Evolutionary conservation across 352 stramenopile genomes (phyloP).

Genomic region (Phytophthora litchii): DNA sequence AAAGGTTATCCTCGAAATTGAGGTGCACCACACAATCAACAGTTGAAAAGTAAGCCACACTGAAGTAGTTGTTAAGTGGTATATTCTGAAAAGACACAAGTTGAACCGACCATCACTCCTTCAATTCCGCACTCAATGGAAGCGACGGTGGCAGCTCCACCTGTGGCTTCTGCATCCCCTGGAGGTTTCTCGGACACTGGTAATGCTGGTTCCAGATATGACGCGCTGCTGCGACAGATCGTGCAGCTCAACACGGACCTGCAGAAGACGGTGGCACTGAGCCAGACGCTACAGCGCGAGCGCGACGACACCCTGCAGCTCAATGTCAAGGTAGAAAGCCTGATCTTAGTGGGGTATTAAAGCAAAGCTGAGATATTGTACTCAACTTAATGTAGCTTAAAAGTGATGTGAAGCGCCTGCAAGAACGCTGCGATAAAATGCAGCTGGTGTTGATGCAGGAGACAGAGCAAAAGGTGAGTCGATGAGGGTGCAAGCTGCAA

Average conservation of each 20-base stretch:
- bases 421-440: conserved; percentile 84
- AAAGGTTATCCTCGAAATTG: conserved; percentile 24
- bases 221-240: conserved; percentile 80
- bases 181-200: conserved; percentile 10
- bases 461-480: conserved; percentile 74
- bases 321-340: conserved; percentile 54
- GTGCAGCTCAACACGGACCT: conserved; percentile 85
- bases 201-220: conserved; percentile 48
- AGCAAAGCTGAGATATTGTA: not conserved
- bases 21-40: conserved; percentile 14
- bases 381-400: conserved; percentile 43
- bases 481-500: not conserved
- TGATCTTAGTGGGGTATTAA: not conserved
- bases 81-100: conserved; percentile 18
- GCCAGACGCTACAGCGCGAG: conserved; percentile 79
- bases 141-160: conserved; percentile 5
- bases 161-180: conserved; percentile 2
- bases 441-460: conserved; percentile 81
- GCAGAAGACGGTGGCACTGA: conserved; percentile 83
- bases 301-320: conserved; percentile 68
- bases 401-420: conserved; percentile 63
- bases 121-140: conserved; percentile 19
- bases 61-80: conserved; percentile 13
- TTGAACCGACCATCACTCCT: conserved; percentile 41
- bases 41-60: conserved; percentile 4